Base-by-base conservation (phyloP, 2,329 filamentous ascomycete species). In the Scedosporium boydii region DNA sequence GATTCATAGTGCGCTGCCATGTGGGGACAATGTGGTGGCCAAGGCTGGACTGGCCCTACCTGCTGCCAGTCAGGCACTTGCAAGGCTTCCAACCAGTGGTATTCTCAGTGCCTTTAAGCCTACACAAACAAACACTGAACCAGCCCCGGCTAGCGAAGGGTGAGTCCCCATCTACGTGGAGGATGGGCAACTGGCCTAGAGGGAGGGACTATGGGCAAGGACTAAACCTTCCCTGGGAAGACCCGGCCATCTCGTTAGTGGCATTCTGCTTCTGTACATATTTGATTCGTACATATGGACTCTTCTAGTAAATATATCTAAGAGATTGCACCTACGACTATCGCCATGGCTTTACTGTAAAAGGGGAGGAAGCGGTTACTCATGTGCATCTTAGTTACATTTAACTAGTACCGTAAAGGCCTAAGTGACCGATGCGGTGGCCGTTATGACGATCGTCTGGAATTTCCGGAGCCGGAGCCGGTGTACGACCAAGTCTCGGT, bases 61-160 rank as follows among this genome's bases (percentile, higher is more conserved):
- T 68, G 67, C 66, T 71, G 69, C 38, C 27, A 64, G 57, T 66
- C 65, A 14, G 66, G 66, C 16, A 68, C 67, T 10, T 71, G 66
- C 64, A 64, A 61, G 10, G 53, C 62, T 12, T 29, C 56, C 14
- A 71, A 69, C 64, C 62, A 68, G 57, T 71, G 64, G 66, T 70
- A 71, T 60, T 69, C 67, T 0, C 68, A 70, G 63, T 68, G 64
- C 38, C 44, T 63, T 14, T 67, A 58, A 67, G 67, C 23, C 2
- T 7, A 14, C 10, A 38, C 34, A 12, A 12, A 6, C 34, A 38
- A 38, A 38, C 34, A 38, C 10, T 9, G 29, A 9, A 34, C 29
- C 29, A 34, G 29, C 7, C 29, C 29, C 6, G 6, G 44, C 44
- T 6, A n/a, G 21, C 6, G 7, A 48, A 18, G 44, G 10, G 44